These are phyloP conservation scores for Ogataea angusta DNA, from an alignment of 805 yeast genomes.

Conservation along the genomic window DNA sequence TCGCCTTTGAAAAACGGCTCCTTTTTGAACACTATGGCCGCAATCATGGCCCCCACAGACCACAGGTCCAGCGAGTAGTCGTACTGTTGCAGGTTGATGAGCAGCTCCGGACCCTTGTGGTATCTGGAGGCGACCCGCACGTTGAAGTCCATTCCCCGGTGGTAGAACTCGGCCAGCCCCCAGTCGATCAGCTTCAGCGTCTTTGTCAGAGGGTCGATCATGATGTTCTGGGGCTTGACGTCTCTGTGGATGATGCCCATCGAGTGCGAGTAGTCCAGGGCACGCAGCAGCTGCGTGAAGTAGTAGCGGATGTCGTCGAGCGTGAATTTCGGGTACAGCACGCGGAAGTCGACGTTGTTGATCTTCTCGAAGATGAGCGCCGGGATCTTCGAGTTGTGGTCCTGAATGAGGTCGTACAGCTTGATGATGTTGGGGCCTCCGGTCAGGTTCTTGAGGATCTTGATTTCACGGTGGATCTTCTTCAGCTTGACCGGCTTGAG, in stretches of 20 bases:
- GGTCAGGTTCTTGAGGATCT: conserved; percentile 77
- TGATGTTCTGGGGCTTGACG: conserved; percentile 90
- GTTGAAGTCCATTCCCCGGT: conserved; percentile 83
- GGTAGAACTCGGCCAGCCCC: conserved; percentile 94
- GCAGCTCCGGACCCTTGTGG: conserved; percentile 87
- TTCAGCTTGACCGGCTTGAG: conserved; percentile 90
- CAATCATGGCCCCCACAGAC: conserved; percentile 91
- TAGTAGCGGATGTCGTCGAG: conserved; percentile 76
- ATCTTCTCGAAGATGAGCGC: conserved; percentile 84
- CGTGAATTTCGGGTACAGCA: conserved; percentile 76
- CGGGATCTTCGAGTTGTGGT: conserved; percentile 80
- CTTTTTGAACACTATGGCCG: conserved; percentile 80
- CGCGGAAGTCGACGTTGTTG: conserved; percentile 81
- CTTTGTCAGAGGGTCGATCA: conserved; percentile 74
- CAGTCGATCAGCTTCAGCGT: conserved; percentile 80
- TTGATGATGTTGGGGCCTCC: conserved; percentile 81
- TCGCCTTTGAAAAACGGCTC: conserved; percentile 94
- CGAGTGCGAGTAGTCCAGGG: conserved; percentile 85
- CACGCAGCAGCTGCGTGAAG: conserved; percentile 76
- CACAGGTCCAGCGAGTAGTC: conserved; percentile 88
- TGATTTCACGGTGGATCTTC: conserved; percentile 88
- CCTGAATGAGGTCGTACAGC: conserved; percentile 81
- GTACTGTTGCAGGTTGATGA: conserved; percentile 77
- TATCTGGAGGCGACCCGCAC: conserved; percentile 90
- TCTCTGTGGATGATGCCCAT: conserved; percentile 95